Percentiles rank a stretch among this genome's conserved stretches.
These are phyloP conservation scores for Fusarium sp. DNA, from an alignment of 2,329 filamentous ascomycete genomes.

Conservation along the genomic window DNA sequence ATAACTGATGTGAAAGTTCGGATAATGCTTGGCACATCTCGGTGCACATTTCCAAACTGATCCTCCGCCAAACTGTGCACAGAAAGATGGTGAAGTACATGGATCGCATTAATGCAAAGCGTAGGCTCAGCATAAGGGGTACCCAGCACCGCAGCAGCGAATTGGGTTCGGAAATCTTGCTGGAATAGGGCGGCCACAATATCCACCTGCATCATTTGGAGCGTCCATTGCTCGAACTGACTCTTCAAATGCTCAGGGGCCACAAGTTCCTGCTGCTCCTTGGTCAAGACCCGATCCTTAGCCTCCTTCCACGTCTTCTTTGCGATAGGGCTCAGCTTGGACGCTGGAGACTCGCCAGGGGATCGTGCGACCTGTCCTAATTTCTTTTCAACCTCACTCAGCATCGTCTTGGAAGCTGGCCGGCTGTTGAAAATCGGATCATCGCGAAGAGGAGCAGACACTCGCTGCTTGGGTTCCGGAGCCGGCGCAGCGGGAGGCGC, in stretches of 20 bases:
- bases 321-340: conserved; percentile 63
- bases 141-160: conserved; percentile 78
- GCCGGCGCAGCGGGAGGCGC: conserved; percentile 50
- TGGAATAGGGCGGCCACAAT: conserved; percentile 77
- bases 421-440: conserved; percentile 61
- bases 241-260: conserved; percentile 63
- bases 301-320: conserved; percentile 63
- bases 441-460: conserved; percentile 57
- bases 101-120: conserved; percentile 78
- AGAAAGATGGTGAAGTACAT: conserved; percentile 75
- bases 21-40: conserved; percentile 81
- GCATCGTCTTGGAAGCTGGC: conserved; percentile 54
- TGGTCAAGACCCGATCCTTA: conserved; percentile 62
- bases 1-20: conserved; percentile 78
- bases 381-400: conserved; percentile 60
- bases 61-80: conserved; percentile 84
- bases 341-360: conserved; percentile 62
- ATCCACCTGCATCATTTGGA: conserved; percentile 60
- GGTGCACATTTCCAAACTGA: conserved; percentile 85
- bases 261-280: conserved; percentile 67
- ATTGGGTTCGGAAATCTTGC: conserved; percentile 73
- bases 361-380: conserved; percentile 59
- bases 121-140: conserved; percentile 77
- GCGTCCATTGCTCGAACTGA: conserved; percentile 61
- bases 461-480: conserved; percentile 50